Evolutionary conservation across 2,329 filamentous ascomycete species (phyloP).

Genomic region (Leptographium flavum): DNA sequence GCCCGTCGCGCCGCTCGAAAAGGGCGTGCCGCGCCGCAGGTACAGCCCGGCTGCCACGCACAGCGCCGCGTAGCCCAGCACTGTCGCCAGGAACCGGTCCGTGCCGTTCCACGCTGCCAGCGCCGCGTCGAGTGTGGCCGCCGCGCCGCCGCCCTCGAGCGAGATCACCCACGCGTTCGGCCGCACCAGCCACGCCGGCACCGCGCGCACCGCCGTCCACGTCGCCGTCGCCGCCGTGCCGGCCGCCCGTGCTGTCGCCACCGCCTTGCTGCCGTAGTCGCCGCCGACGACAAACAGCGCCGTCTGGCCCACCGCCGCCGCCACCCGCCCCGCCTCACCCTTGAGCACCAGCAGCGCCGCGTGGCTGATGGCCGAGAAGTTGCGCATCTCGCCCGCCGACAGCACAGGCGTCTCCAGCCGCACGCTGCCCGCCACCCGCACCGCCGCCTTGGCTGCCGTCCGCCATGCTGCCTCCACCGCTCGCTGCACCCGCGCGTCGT

Average conservation of each 20-base stretch:
- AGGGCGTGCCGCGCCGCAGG: constrained; percentile 55
- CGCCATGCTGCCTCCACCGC: constrained; percentile 21
- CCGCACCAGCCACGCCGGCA: constrained; percentile 24
- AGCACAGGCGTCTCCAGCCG: constrained; percentile 35
- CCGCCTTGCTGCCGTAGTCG: constrained; percentile 9
- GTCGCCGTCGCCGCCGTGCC: constrained; percentile 4
- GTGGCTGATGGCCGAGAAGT: constrained; percentile 65
- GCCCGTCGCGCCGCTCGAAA: constrained; percentile 42
- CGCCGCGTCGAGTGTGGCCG: constrained; percentile 32
- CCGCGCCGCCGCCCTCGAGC: constrained; percentile 26
- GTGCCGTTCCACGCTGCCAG: constrained; percentile 53
- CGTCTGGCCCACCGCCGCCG: constrained; percentile 23
- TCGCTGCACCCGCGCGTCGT: constrained; percentile 3
- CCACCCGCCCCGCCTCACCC: constrained; percentile 27
- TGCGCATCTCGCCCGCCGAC: constrained; percentile 49
- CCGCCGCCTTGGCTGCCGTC: constrained; percentile 26
- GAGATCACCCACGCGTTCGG: constrained; percentile 46
- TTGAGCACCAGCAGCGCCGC: constrained; percentile 51
- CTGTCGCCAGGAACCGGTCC: constrained; percentile 56
- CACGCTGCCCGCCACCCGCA: constrained; percentile 35
- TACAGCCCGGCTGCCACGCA: constrained; percentile 65
- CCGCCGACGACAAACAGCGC: background rate
- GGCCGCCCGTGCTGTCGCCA: constrained; percentile 9
- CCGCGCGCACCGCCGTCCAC: constrained; percentile 15
- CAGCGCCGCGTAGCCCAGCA: constrained; percentile 68